Conservation (phyloP, 73 alveolate genomes). For the Paramecium primaurelia region DNA sequence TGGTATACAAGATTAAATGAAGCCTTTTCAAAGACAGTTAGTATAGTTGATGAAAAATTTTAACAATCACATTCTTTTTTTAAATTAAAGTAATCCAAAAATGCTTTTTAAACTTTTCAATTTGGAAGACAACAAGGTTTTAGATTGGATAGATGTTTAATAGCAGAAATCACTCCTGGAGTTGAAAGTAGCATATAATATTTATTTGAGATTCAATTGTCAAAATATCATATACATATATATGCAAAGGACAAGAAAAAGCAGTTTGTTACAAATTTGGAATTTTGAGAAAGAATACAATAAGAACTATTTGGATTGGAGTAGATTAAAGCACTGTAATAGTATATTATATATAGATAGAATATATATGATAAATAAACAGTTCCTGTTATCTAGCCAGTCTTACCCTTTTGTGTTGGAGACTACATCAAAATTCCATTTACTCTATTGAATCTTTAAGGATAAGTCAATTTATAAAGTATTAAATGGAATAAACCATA, state of each 20-base stretch:
- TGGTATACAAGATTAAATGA: slow-evolving; percentile 19
- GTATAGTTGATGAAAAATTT: neutral
- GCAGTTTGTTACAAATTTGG: neutral
- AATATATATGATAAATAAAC: neutral
- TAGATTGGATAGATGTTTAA: neutral
- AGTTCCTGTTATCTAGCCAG: neutral
- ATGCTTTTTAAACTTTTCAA: neutral
- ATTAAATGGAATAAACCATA: neutral
- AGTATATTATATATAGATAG: neutral
- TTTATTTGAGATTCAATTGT: neutral
- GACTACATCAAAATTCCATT: neutral
- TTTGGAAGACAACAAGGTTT: neutral
- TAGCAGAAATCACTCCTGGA: neutral
- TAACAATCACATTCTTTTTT: neutral
- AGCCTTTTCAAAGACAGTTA: neutral
- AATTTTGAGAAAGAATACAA: neutral
- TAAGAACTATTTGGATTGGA: neutral
- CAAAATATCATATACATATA: neutral
- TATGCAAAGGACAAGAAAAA: neutral
- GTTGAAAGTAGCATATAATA: neutral
- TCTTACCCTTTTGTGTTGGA: slow-evolving; percentile 18
- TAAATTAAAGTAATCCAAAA: neutral
- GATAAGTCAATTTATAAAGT: neutral
- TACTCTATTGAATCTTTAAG: neutral
- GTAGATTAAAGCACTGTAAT: neutral